Conservation (phyloP, 2,329 filamentous ascomycete species). For the Bretziella fagacearum region DNA sequence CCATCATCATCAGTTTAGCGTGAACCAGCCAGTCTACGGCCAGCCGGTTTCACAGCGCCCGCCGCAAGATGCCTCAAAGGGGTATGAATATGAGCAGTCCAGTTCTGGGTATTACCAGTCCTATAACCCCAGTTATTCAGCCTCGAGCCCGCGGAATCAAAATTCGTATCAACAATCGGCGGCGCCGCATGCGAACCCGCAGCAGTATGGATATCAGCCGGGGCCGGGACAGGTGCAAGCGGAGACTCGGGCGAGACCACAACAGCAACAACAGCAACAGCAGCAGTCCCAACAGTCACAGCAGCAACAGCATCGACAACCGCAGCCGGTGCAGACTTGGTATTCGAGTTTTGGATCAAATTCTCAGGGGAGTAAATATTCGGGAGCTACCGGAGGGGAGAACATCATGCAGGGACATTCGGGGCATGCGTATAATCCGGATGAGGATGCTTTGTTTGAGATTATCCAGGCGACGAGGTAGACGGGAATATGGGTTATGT, state of each 20-base stretch:
- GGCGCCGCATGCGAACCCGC: too few species aligned
- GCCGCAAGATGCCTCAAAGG: background rate
- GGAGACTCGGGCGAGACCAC: background rate
- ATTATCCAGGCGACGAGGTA: constrained; percentile 1
- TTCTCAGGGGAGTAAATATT: background rate
- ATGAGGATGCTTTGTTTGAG: background rate
- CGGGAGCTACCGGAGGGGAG: background rate
- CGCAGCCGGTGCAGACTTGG: constrained; percentile 8
- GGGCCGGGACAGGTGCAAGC: background rate
- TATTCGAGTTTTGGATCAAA: constrained; percentile 7
- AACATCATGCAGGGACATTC: background rate
- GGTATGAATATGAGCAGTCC: too few species aligned
- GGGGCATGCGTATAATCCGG: background rate
- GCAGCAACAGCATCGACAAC: background rate
- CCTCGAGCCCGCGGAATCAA: too few species aligned
- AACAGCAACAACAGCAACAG: background rate
- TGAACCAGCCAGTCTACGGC: too few species aligned
- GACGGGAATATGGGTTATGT: too few species aligned
- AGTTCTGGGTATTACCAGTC: too few species aligned
- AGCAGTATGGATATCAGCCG: too few species aligned
- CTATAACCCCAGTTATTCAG: too few species aligned
- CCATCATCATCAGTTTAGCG: background rate
- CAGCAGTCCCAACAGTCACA: background rate
- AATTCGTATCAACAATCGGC: too few species aligned
- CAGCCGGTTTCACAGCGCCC: too few species aligned